These are phyloP conservation scores for Apiotrichum veenhuisii DNA, from an alignment of 1,284 basidiomycete species.

Conservation along the genomic window DNA sequence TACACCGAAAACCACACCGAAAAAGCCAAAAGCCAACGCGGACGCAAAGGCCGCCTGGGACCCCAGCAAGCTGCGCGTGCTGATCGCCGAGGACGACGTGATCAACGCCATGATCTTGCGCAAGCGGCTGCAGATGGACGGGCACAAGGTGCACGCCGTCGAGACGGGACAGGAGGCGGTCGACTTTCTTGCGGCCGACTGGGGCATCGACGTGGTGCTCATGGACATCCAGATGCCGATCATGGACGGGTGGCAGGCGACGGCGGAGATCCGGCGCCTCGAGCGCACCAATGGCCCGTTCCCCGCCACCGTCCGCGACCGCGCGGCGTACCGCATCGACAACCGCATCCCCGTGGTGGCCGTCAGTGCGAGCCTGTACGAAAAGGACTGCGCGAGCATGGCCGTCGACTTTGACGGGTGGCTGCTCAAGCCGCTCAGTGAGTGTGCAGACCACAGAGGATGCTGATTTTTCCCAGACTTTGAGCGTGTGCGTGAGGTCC, in stretches of 20 bases:
- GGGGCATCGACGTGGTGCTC: conserved; percentile 63
- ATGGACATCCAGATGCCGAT: conserved; percentile 92
- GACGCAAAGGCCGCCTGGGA: conserved; percentile 24
- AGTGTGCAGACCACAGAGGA: conserved; percentile 8
- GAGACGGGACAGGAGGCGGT: conserved; percentile 75
- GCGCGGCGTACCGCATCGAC: conserved; percentile 53
- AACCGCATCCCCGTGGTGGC: conserved; percentile 75
- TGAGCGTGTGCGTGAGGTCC: conserved; percentile 60
- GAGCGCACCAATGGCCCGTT: conserved; percentile 49
- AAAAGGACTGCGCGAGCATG: conserved; percentile 62
- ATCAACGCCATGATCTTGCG: conserved; percentile 71
- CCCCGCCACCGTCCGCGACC: neutral
- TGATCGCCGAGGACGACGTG: conserved; percentile 70
- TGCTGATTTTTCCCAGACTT: conserved; percentile 57
- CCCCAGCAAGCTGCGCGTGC: conserved; percentile 53
- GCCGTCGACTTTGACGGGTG: conserved; percentile 71
- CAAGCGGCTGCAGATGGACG: conserved; percentile 65
- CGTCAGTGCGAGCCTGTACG: conserved; percentile 71
- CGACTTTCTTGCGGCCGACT: conserved; percentile 59
- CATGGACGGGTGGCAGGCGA: conserved; percentile 70
- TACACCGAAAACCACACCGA: neutral
- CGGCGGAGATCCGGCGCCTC: conserved; percentile 62
- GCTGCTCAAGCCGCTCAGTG: conserved; percentile 75
- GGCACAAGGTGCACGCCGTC: conserved; percentile 64
- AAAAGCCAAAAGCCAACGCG: conserved; percentile 8